Evolutionary conservation across 1,284 basidiomycete genomes (phyloP).

Genomic region (Naganishia sp.): DNA sequence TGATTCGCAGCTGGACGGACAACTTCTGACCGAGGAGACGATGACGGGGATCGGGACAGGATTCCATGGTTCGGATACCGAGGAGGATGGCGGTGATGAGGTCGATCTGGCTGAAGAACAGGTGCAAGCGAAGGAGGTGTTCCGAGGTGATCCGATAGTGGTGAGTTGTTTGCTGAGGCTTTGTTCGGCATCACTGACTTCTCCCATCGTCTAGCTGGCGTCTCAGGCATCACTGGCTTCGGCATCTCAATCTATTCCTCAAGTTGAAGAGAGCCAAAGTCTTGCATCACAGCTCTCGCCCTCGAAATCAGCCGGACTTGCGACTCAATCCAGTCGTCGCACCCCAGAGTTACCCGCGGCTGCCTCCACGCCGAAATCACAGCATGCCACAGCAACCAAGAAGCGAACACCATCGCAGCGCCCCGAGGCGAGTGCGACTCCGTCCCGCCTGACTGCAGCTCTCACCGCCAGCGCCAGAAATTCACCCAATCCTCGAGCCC

Average conservation of each 20-base stretch:
- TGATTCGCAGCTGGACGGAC: constrained; percentile 5
- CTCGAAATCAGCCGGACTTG: not conserved
- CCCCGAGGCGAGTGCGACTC: constrained; percentile 9
- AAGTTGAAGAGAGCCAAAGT: not conserved
- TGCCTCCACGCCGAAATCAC: not conserved
- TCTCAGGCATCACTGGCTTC: constrained; percentile 20
- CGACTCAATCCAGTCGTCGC: no score
- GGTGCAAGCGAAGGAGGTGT: not conserved
- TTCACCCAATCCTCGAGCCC: constrained; percentile 18
- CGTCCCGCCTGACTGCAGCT: not conserved
- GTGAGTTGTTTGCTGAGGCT: not conserved
- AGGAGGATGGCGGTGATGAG: constrained; percentile 5
- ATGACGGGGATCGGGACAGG: not conserved
- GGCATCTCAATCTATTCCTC: constrained; percentile 12
- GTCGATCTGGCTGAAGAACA: constrained; percentile 6
- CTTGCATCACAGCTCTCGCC: not conserved
- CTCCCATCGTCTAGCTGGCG: not conserved
- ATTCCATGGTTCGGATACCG: not conserved
- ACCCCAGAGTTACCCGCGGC: not conserved
- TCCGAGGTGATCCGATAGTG: not conserved
- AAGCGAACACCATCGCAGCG: constrained; percentile 15
- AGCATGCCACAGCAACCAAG: constrained; percentile 5
- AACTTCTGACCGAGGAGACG: not conserved
- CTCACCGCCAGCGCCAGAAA: not conserved
- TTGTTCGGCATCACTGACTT: not conserved